A percentile compares a stretch with the other conserved stretches of the same genome.
These are phyloP conservation scores for Metschnikowia vanudenii DNA, from an alignment of 805 yeast genomes.

Conservation along the genomic window DNA sequence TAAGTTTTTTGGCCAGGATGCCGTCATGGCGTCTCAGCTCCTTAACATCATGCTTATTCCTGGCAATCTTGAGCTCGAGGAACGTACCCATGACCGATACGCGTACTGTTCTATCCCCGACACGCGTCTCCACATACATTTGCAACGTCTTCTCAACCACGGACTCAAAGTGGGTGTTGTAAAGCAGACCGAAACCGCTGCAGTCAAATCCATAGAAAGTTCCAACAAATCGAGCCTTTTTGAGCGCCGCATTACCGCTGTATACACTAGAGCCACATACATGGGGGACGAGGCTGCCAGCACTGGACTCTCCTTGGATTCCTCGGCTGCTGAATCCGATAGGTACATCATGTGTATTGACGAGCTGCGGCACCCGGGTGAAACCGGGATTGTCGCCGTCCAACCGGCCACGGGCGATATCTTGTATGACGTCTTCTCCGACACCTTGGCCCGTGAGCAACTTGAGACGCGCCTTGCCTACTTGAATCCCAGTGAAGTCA, in stretches of 20 bases:
- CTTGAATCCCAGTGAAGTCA: constrained; percentile 73
- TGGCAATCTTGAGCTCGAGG: constrained; percentile 59
- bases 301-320: background rate
- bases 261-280: constrained; percentile 83
- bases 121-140: constrained; percentile 66
- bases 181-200: constrained; percentile 79
- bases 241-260: constrained; percentile 62
- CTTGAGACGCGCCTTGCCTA: constrained; percentile 73
- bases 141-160: constrained; percentile 64
- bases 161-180: constrained; percentile 88
- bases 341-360: constrained; percentile 48
- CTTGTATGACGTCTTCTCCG: constrained; percentile 67
- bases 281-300: constrained; percentile 51
- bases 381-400: constrained; percentile 53
- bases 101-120: constrained; percentile 89
- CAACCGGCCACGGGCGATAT: constrained; percentile 77
- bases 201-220: constrained; percentile 59
- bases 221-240: constrained; percentile 52
- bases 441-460: constrained; percentile 53
- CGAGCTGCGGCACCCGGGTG: constrained; percentile 17
- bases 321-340: constrained; percentile 22
- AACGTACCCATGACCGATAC: constrained; percentile 51
- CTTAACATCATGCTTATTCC: constrained; percentile 71
- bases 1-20: constrained; percentile 84
- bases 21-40: constrained; percentile 61